Percentiles rank a stretch among this genome's conserved stretches.
Conservation (phyloP, 1,284 basidiomycete species). For the Dichomitus squalens region DNA sequence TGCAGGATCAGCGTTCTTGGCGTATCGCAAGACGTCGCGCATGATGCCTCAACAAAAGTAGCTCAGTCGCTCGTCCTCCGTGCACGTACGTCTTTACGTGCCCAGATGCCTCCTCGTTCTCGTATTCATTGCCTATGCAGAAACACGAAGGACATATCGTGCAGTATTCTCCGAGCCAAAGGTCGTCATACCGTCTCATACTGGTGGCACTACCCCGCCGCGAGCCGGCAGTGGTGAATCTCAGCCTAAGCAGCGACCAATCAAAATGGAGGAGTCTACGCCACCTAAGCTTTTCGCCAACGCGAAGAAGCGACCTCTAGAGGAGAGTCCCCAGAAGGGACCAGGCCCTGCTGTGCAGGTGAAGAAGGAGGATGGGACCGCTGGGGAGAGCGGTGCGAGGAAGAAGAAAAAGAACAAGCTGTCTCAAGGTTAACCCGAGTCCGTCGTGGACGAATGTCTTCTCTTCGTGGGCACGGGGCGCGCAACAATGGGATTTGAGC, state of each 20-base stretch:
- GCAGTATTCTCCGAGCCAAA: constrained; percentile 73
- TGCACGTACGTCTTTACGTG: constrained; percentile 57
- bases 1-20: constrained; percentile 62
- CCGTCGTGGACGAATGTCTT: not conserved
- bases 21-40: constrained; percentile 64
- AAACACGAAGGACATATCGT: constrained; percentile 62
- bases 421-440: not conserved
- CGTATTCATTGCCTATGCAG: constrained; percentile 31
- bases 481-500: no score
- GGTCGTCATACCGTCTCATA: constrained; percentile 51
- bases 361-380: constrained; percentile 1
- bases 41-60: constrained; percentile 58
- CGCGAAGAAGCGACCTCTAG: constrained; percentile 24
- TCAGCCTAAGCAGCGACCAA: not conserved
- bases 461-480: constrained; percentile 7
- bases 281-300: not conserved
- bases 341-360: not conserved
- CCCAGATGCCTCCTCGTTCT: not conserved
- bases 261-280: not conserved
- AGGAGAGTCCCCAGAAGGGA: not conserved
- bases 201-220: not conserved
- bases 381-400: constrained; percentile 8
- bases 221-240: not conserved
- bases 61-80: constrained; percentile 70
- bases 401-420: constrained; percentile 27